A percentile compares a stretch with the other conserved stretches of the same genome.
phyloP scores from a whole-genome alignment of 2,329 filamentous ascomycete genomes.

The Curvularia eragrostidis region DNA sequence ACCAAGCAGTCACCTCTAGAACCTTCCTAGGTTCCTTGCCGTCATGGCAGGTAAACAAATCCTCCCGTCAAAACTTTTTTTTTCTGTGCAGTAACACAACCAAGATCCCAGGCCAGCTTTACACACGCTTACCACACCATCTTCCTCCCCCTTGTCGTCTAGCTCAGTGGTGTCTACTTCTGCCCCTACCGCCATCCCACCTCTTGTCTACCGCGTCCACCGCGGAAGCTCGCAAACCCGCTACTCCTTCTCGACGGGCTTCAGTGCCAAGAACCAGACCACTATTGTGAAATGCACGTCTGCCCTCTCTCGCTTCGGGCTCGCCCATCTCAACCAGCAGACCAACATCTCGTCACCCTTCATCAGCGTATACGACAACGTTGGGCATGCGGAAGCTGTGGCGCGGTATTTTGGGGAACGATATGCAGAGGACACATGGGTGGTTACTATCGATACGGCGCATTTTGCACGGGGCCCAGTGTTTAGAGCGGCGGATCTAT shows the following conservation, averaged over 20 bases:
- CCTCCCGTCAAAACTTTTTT: not conserved
- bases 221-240: slow-evolving; percentile 37
- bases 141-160: slow-evolving; percentile 5
- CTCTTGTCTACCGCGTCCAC: slow-evolving; percentile 43
- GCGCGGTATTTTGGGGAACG: slow-evolving; percentile 30
- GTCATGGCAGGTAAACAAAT: slow-evolving; percentile 25
- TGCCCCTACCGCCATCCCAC: slow-evolving; percentile 33
- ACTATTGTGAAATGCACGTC: slow-evolving; percentile 40
- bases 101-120: slow-evolving; percentile 13
- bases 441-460: slow-evolving; percentile 42
- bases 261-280: slow-evolving; percentile 46
- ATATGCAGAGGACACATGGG: slow-evolving; percentile 31
- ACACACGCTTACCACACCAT: slow-evolving; percentile 11
- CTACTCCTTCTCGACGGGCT: slow-evolving; percentile 41
- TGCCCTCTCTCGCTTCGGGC: slow-evolving; percentile 34
- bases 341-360: slow-evolving; percentile 47
- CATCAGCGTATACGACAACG: slow-evolving; percentile 42
- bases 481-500: slow-evolving; percentile 41
- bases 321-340: slow-evolving; percentile 41
- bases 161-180: slow-evolving; percentile 1
- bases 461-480: slow-evolving; percentile 42
- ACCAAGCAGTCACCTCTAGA: not conserved
- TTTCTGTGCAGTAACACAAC: not conserved
- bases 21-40: not conserved
- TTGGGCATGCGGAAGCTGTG: slow-evolving; percentile 37